Conservation (phyloP, 306 rosid species). For the Casuarina glauca region DNA sequence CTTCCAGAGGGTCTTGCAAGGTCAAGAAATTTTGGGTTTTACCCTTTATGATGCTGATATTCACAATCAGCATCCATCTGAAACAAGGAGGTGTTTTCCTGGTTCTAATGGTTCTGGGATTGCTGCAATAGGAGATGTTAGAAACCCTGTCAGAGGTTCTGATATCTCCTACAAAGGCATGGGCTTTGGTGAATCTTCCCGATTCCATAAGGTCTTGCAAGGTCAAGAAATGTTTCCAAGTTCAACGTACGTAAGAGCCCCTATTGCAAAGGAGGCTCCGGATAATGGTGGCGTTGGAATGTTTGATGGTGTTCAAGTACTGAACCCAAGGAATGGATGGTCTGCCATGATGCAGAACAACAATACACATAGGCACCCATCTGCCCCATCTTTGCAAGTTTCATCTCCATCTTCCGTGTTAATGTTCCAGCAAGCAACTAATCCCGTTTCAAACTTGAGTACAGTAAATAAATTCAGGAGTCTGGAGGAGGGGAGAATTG, state of each 20-base stretch:
- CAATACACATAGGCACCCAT: slow-evolving; percentile 40
- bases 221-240: slow-evolving; percentile 98
- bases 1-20: slow-evolving; percentile 99
- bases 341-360: slow-evolving; percentile 43
- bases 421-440: slow-evolving; percentile 82
- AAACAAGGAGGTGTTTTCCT: slow-evolving; percentile 66
- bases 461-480: slow-evolving; percentile 21
- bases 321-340: slow-evolving; percentile 64
- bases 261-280: slow-evolving; percentile 40
- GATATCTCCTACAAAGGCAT: slow-evolving; percentile 58
- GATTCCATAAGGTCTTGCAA: slow-evolving; percentile 99
- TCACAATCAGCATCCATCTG: slow-evolving; percentile 52
- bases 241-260: slow-evolving; percentile 61
- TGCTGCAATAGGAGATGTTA: slow-evolving; percentile 53
- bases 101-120: slow-evolving; percentile 57
- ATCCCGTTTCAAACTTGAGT: slow-evolving; percentile 44
- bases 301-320: slow-evolving; percentile 54
- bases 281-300: slow-evolving; percentile 57
- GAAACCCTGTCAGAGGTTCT: slow-evolving; percentile 47
- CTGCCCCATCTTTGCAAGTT: slow-evolving; percentile 59
- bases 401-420: slow-evolving; percentile 96
- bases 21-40: slow-evolving; percentile 94
- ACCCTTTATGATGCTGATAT: slow-evolving; percentile 54
- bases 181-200: slow-evolving; percentile 78
- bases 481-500: slow-evolving; percentile 36